These are phyloP conservation scores for Brassica nigra DNA, from an alignment of 345 rosid species.

Conservation along the genomic window DNA sequence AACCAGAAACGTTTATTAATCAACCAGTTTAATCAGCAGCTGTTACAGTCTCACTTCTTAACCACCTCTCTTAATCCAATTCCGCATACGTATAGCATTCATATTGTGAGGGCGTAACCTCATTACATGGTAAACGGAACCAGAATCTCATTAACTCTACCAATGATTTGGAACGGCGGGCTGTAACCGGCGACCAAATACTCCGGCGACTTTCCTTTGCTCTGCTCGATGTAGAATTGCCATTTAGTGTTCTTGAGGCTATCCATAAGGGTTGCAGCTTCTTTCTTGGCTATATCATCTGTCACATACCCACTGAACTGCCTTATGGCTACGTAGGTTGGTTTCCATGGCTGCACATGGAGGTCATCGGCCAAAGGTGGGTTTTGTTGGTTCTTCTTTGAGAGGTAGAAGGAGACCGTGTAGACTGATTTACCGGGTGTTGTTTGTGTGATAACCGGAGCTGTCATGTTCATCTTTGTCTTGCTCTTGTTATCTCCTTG, in stretches of 20 bases:
- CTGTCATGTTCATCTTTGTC: constrained; percentile 33
- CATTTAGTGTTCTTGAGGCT: constrained; percentile 16
- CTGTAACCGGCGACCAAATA: constrained; percentile 30
- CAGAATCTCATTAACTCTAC: constrained; percentile 35
- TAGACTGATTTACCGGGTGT: constrained; percentile 24
- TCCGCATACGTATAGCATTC: neutral
- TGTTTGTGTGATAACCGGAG: constrained; percentile 32
- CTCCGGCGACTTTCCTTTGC: constrained; percentile 37
- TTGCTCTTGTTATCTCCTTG: constrained; percentile 32
- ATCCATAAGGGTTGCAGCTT: constrained; percentile 29
- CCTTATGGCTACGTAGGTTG: constrained; percentile 30
- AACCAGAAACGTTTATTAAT: neutral
- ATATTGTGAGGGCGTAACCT: neutral
- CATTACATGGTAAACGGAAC: constrained; percentile 27
- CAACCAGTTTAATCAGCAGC: neutral
- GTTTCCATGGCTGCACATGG: constrained; percentile 11
- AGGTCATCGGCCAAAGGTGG: constrained; percentile 23
- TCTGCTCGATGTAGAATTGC: constrained; percentile 6
- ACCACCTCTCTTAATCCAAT: constrained; percentile 12
- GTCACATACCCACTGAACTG: constrained; percentile 26
- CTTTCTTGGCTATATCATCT: constrained; percentile 5
- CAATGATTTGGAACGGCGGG: neutral
- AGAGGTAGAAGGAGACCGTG: constrained; percentile 24
- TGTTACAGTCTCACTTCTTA: constrained; percentile 11
- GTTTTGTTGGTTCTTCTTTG: constrained; percentile 20